phyloP scores from a whole-genome alignment of 495 filamentous ascomycete genomes.

The Penicillium goetzii region DNA sequence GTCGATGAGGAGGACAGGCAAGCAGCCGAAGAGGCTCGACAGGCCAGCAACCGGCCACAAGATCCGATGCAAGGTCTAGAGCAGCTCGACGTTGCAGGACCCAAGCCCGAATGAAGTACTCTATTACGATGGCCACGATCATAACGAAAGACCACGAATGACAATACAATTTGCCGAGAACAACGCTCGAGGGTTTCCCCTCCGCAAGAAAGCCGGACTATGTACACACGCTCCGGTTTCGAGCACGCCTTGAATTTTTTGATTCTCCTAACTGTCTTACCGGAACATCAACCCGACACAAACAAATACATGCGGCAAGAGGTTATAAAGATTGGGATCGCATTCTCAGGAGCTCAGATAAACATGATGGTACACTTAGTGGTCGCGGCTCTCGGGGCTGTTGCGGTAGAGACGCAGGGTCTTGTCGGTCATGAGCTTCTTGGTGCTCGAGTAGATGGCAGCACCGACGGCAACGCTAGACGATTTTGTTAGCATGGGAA shows the following conservation, averaged over 20 bases:
- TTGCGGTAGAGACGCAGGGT: conserved; percentile 75
- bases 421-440: conserved; percentile 88
- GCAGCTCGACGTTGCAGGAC: conserved; percentile 90
- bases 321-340: conserved; percentile 36
- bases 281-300: conserved; percentile 33
- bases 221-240: conserved; percentile 43
- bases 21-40: conserved; percentile 62
- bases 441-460: conserved; percentile 75
- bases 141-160: conserved; percentile 34
- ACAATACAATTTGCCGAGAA: conserved; percentile 39
- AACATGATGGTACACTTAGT: conserved; percentile 51
- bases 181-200: conserved; percentile 33
- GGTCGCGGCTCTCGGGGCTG: conserved; percentile 52
- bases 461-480: conserved; percentile 67
- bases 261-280: conserved; percentile 21
- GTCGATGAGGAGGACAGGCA: conserved; percentile 83
- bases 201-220: conserved; percentile 42
- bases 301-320: conserved; percentile 42
- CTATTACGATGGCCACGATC: conserved; percentile 28
- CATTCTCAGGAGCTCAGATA: conserved; percentile 41
- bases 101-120: conserved; percentile 69
- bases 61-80: conserved; percentile 97
- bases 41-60: conserved; percentile 56
- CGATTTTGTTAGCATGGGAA: conserved; percentile 32
- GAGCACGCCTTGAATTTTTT: conserved; percentile 32